Evolutionary conservation across 116 monocot genomes (phyloP).

Genomic region (Cymodocea nodosa): DNA sequence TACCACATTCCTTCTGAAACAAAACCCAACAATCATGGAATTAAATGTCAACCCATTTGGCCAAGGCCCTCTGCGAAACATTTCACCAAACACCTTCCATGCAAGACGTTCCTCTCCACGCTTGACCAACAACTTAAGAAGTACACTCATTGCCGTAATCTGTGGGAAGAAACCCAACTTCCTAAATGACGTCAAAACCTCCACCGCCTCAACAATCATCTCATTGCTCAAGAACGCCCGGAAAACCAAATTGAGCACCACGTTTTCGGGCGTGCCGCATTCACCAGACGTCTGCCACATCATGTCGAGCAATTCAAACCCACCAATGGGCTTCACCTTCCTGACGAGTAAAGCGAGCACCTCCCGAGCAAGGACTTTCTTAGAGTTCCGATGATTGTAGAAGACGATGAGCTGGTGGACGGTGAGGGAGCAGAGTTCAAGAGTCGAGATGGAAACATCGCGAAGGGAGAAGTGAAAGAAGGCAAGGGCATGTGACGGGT

Average conservation of each 20-base stretch:
- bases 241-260: slow-evolving; percentile 8
- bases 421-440: slow-evolving; percentile 2
- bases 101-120: slow-evolving; percentile 24
- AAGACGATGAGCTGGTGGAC: slow-evolving; percentile 4
- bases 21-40: slow-evolving; percentile 64
- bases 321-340: neutral
- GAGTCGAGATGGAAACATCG: neutral
- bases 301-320: slow-evolving; percentile 1
- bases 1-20: slow-evolving; percentile 29
- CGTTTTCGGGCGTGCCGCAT: neutral
- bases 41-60: slow-evolving; percentile 51
- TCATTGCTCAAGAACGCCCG: slow-evolving; percentile 13
- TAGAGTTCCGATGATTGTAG: neutral
- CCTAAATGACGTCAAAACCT: slow-evolving; percentile 20
- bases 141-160: slow-evolving; percentile 30
- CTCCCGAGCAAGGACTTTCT: slow-evolving; percentile 7
- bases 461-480: slow-evolving; percentile 13
- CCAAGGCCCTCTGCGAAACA: slow-evolving; percentile 43
- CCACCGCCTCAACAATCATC: slow-evolving; percentile 30
- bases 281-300: neutral
- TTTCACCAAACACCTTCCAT: slow-evolving; percentile 64
- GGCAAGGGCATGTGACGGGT: slow-evolving; percentile 8
- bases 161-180: slow-evolving; percentile 17
- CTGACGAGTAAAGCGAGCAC: slow-evolving; percentile 8
- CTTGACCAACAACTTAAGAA: slow-evolving; percentile 41